These are phyloP conservation scores for Priceomyces melissophilus DNA, from an alignment of 805 yeast species.

Conservation along the genomic window DNA sequence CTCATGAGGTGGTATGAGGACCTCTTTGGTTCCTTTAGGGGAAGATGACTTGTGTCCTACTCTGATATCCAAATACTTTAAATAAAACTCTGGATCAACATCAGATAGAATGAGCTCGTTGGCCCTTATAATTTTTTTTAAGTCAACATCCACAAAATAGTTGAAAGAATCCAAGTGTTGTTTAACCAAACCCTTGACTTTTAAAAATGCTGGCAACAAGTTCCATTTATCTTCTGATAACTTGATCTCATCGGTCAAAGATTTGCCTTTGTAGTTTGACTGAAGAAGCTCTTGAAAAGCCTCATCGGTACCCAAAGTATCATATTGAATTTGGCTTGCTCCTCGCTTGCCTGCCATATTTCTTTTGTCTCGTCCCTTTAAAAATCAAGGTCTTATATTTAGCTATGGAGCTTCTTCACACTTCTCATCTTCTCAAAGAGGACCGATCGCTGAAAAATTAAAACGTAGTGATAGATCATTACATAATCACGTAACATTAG, in stretches of 20 bases:
- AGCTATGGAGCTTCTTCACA: background rate
- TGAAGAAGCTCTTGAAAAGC: constrained; percentile 73
- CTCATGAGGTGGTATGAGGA: constrained; percentile 84
- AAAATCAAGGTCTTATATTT: too few species aligned
- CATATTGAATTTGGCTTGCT: constrained; percentile 7
- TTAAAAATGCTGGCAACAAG: constrained; percentile 88
- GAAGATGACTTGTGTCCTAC: constrained; percentile 78
- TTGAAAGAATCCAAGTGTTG: constrained; percentile 98
- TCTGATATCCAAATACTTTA: constrained; percentile 88
- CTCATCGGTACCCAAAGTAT: constrained; percentile 41
- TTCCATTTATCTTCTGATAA: constrained; percentile 98
- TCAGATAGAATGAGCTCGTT: constrained; percentile 86
- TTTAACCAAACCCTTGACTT: constrained; percentile 93
- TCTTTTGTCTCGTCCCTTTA: background rate
- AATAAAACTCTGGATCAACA: constrained; percentile 94
- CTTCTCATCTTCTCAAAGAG: background rate
- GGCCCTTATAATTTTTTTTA: constrained; percentile 88
- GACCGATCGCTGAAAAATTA: background rate
- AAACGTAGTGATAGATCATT: background rate
- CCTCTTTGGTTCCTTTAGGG: constrained; percentile 49
- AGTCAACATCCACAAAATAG: constrained; percentile 89
- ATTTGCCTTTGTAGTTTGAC: constrained; percentile 83
- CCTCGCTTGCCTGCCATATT: constrained; percentile 13
- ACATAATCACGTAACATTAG: background rate
- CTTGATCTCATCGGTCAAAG: constrained; percentile 78